Evolutionary conservation across 1,139 yeast species (phyloP).

Genomic region (Sugiyamaella castrensis): DNA sequence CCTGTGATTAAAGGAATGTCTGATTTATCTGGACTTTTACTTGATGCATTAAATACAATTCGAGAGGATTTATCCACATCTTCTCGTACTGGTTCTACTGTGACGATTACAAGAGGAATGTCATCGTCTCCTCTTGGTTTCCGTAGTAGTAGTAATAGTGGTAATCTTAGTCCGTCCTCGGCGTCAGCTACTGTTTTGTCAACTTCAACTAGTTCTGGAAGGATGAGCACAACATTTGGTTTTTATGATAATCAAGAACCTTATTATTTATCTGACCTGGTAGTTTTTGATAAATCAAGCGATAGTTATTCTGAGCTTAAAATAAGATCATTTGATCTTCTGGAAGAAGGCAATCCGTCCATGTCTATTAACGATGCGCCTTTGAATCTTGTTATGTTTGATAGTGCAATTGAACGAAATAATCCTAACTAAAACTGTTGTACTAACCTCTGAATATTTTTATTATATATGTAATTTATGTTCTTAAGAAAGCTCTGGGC

Average conservation of each 20-base stretch:
- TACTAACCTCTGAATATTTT: no score
- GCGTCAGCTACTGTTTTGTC: constrained; percentile 26
- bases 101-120: constrained; percentile 1
- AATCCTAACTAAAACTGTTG: constrained; percentile 47
- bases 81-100: constrained; percentile 6
- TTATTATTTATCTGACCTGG: constrained; percentile 34
- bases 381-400: constrained; percentile 69
- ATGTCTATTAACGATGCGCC: constrained; percentile 61
- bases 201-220: constrained; percentile 21
- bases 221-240: neutral
- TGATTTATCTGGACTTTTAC: constrained; percentile 27
- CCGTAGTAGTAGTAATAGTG: neutral
- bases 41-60: constrained; percentile 29
- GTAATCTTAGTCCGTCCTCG: neutral
- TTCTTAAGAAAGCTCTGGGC: no score
- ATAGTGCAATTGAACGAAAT: constrained; percentile 64
- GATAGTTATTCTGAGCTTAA: constrained; percentile 39
- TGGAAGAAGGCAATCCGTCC: constrained; percentile 62
- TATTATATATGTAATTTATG: neutral
- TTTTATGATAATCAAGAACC: constrained; percentile 16
- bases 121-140: constrained; percentile 10
- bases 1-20: constrained; percentile 20
- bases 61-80: constrained; percentile 15
- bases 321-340: constrained; percentile 55
- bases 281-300: constrained; percentile 36